Evolutionary conservation across 2,329 filamentous ascomycete species (phyloP).

Genomic region (Scleromitrula shiraiana): DNA sequence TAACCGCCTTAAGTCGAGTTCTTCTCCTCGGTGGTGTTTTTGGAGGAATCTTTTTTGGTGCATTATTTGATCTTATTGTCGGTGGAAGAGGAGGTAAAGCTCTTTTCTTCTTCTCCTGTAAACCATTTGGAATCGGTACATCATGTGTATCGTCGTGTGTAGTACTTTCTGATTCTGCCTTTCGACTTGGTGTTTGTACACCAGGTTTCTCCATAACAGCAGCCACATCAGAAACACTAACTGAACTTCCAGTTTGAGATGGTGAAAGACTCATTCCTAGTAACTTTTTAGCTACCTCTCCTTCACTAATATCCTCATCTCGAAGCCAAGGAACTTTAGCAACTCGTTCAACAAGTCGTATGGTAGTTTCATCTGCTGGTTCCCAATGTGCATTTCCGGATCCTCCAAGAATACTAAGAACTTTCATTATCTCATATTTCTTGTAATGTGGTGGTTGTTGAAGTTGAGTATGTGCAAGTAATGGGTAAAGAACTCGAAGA

Average conservation of each 20-base stretch:
- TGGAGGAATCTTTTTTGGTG: conserved; percentile 27
- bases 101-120: conserved; percentile 16
- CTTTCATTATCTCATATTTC: conserved; percentile 68
- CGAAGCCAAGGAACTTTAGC: conserved; percentile 62
- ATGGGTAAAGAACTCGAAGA: conserved; percentile 80
- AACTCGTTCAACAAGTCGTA: conserved; percentile 70
- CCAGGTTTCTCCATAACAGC: conserved; percentile 75
- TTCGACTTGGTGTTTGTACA: conserved; percentile 69
- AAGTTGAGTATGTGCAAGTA: conserved; percentile 87
- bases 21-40: conserved; percentile 28
- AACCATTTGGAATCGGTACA: conserved; percentile 10
- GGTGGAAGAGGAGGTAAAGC: conserved; percentile 25
- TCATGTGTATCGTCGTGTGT: conserved; percentile 19
- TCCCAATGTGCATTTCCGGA: conserved; percentile 66
- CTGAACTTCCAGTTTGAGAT: conserved; percentile 57
- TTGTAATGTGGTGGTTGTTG: conserved; percentile 86
- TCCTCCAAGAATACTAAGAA: conserved; percentile 64
- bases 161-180: conserved; percentile 29
- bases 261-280: conserved; percentile 65
- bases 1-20: conserved; percentile 24
- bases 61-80: conserved; percentile 16
- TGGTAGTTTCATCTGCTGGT: conserved; percentile 71
- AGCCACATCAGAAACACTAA: conserved; percentile 72
- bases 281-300: conserved; percentile 47
- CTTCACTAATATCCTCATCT: conserved; percentile 34